Base-by-base conservation (phyloP, 495 filamentous ascomycete genomes). In the Neurospora sp. region DNA sequence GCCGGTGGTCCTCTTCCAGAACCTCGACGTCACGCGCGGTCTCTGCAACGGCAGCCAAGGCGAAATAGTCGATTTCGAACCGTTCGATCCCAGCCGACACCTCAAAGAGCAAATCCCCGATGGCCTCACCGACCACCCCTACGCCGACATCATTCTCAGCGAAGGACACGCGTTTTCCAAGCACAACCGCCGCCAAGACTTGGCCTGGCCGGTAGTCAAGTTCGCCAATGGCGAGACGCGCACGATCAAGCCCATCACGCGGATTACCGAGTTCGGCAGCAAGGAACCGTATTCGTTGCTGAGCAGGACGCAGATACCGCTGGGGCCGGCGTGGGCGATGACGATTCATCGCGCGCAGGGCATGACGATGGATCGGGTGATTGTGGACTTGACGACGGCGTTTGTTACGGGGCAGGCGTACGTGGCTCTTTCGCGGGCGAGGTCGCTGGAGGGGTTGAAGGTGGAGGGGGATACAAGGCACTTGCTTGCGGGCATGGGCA, bases 331-430 rank as follows among this genome's bases (percentile, higher is more conserved):
- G 1, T 99, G 96, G 94, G 96, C 95, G 14, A 82, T 99, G 68
- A 94, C 91, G 0, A 97, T 98, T 70, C 95, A 99, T 85, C 97
- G 97, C 82, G 91, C 94, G 3, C 95, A 99, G 79, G 94, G 94
- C 6, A 93, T 98, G 78, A 98, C 96, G 31, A 85, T 99, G 39
- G 92, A 97, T 70, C 87, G 93, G 2, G 95, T 97, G 9, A 93
- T 96, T 73, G 94, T 99, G 12, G 90, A 98, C 77, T 82, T 99
- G 4, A 90, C 91, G 0, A 87, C 84, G 61, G 92, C 93, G 3
- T 99, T 97, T 77, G 94, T 97, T 78, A 95, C 95, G 77, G 94
- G 94, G 0, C 95, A 94, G 77, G 90, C 89, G 1, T 94, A 94
- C 76, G 92, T 94, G 16, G 92, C 92, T 27, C 82, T 94, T 18